Conservation (phyloP, 768 basidiomycete species). For the Tephrocybe rancida region DNA sequence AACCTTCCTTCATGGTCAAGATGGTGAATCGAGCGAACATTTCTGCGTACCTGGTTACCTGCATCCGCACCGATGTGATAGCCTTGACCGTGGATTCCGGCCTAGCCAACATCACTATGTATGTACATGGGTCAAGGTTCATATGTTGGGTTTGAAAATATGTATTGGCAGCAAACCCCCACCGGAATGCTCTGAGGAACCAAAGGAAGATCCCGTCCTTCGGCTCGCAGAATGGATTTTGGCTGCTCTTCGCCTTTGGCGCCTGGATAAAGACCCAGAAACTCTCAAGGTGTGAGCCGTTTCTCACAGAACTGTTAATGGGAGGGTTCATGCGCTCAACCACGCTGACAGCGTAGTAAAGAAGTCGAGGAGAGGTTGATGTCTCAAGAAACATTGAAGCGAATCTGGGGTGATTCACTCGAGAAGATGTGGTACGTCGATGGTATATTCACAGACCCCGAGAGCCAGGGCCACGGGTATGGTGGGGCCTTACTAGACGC, state of each 20-base stretch:
- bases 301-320: not conserved
- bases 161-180: not conserved
- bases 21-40: not conserved
- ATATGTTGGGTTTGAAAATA: not conserved
- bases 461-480: slow-evolving; percentile 27
- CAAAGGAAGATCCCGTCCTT: not conserved
- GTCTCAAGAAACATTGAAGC: slow-evolving; percentile 15
- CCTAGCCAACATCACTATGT: not conserved
- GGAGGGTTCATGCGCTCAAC: too few species aligned
- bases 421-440: slow-evolving; percentile 30
- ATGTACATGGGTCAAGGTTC: not conserved
- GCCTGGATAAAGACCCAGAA: not conserved
- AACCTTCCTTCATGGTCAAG: not conserved
- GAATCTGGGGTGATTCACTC: slow-evolving; percentile 20
- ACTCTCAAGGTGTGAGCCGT: not conserved
- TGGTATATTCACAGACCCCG: slow-evolving; percentile 27
- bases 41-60: not conserved
- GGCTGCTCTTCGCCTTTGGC: not conserved
- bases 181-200: not conserved
- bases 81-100: not conserved
- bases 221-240: not conserved
- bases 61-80: not conserved
- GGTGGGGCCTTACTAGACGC: slow-evolving; percentile 29
- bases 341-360: slow-evolving; percentile 18
- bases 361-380: slow-evolving; percentile 18